Evolutionary conservation across 805 yeast genomes (phyloP), one percentile per base, ranked within the genome.

Genomic region (Wickerhamiella azyma): DNA sequence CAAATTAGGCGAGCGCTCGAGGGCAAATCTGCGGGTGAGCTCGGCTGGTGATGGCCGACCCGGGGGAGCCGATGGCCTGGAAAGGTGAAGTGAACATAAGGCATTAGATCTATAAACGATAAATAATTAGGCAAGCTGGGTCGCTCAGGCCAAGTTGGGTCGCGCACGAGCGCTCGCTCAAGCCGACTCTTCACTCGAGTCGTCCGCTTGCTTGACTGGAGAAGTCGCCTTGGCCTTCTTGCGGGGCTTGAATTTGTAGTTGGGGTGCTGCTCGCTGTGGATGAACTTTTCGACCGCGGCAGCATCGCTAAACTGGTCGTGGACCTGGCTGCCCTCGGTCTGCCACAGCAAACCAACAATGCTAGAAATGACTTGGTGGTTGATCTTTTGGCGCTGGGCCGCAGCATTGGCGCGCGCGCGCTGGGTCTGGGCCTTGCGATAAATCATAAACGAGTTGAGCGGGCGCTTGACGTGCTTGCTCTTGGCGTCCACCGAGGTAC

Each of bases 391-490:
- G 37, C 52, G 55, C 44, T 47, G 47, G 37, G 56, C 50, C 32
- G 55, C 48, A 13, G 60, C 58, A 38, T 59, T 55, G 5, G 60
- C 55, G 47, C 64, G 58, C 14, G 69, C 67, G 9, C 64, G 64
- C 50, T 66, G 68, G 14, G 70, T 65, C 63, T 69, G 66, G 5
- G 67, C 53, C 17, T 67, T 59, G 43, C 74, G 60, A 52, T 71
- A 70, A 9, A 70, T 59, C 75, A 70, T 70, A 51, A 67, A 70
- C 24, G 71, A 65, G 55, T 70, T 70, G 47, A 69, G 59, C 0
- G 75, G 75, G 37, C 75, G 62, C 50, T 70, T 71, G 40, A 70
- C 61, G 46, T 66, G 41, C 51, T 32, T 44, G 50, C 30, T 37
- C 52, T 41, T 46, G 49, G 37, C 18, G 45, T 30, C 44, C 17